Evolutionary conservation across 2,329 filamentous ascomycete genomes (phyloP), one percentile per base, ranked within the genome.

Genomic region (Bipolaris victoriae): DNA sequence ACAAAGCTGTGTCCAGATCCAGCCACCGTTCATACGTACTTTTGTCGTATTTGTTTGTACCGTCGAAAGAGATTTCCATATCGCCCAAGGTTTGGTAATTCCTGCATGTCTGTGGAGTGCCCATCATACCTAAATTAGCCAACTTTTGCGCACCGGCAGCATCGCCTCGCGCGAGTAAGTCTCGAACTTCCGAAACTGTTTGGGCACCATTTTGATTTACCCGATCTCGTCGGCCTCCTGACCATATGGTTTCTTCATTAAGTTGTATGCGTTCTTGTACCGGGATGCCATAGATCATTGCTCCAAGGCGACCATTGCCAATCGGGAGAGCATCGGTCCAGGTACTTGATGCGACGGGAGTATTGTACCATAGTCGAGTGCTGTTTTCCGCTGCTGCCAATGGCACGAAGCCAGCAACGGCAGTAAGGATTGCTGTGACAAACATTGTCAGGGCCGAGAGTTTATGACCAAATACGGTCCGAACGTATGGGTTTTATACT

Each of bases 281-380:
- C 4, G 78, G 77, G 22, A 77, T 73, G 24, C 81, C 80, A 65
- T 81, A 79, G 9, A 82, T 67, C 79, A 83, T 81, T 13, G 71
- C 75, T 5, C 78, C 78, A 1, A 80, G 66, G 46, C 81, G 76
- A 20, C 82, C 81, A 63, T 83, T 83, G 9, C 82, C 81, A 47
- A 84, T 71, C 1, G 81, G 81, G 1, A 83, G 68, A 24, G 79
- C 77, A 55, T 78, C 70, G 49, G 76, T 68, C 76, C 77, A 80
- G 55, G 48, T 43, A 31, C 36, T 50, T 3, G 53, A 52, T 15
- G 2, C 10, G 7, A 49, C 48, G 7, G 48, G 53, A n/a, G 40
- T 16, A 11, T 16, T 52, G 43, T 56, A 56, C 53, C 53, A 56
- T 16, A 52, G 53, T 33, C 53, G 41, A 33, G 53, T 51, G 7